Evolutionary conservation across 176 grass and related monocot species (phyloP).

Genomic region (Hordeum vulgare): DNA sequence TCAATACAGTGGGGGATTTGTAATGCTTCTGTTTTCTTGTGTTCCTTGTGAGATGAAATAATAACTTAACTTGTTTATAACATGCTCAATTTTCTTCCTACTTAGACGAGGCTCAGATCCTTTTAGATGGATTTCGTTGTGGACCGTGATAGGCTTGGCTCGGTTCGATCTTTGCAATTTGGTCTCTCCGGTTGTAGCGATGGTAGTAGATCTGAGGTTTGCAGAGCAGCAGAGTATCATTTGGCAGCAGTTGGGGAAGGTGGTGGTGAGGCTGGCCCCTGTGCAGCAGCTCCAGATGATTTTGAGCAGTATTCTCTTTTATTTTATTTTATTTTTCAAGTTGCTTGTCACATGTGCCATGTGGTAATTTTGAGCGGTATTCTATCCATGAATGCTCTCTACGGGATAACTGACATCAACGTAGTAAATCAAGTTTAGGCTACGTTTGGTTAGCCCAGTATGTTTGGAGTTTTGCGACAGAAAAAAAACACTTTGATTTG

Average conservation of each 20-base stretch:
- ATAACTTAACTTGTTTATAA: slow-evolving; percentile 26
- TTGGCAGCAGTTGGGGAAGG: background rate
- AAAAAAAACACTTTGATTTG: too few species aligned
- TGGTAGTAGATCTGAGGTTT: background rate
- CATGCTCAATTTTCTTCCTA: background rate
- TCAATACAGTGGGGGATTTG: slow-evolving; percentile 18
- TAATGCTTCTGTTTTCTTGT: slow-evolving; percentile 13
- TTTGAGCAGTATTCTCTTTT: too few species aligned
- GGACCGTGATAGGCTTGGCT: background rate
- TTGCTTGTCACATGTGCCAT: too few species aligned
- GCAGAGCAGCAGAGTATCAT: background rate
- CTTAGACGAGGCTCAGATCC: background rate
- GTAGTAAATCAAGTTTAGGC: too few species aligned
- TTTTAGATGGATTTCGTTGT: background rate
- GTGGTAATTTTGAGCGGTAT: background rate
- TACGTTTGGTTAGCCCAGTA: too few species aligned
- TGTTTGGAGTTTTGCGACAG: too few species aligned
- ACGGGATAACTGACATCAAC: background rate
- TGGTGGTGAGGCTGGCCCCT: background rate
- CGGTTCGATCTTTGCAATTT: background rate
- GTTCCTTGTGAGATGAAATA: slow-evolving; percentile 14
- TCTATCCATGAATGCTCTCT: background rate
- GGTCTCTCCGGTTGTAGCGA: background rate
- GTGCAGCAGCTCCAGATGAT: background rate
- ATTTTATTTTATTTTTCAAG: too few species aligned